Evolutionary conservation across 73 alveolate species (phyloP).

Genomic region (Tetrahymena malaccensis): DNA sequence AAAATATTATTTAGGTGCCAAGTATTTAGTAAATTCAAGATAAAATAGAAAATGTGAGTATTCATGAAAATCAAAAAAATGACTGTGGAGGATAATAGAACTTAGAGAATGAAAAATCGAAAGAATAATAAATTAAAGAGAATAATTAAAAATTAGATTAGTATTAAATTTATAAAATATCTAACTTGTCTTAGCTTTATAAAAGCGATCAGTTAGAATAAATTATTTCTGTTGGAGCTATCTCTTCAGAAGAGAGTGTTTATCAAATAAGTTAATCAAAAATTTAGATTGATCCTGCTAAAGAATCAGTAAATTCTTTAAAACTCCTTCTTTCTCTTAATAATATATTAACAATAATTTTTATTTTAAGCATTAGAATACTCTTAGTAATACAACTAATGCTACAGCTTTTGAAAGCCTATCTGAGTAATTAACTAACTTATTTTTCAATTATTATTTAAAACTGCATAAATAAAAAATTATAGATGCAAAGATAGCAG

Average conservation of each 20-base stretch:
- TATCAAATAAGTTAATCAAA: background rate
- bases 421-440: background rate
- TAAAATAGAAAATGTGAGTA: too few relatives aligned
- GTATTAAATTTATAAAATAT: background rate
- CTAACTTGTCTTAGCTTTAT: background rate
- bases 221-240: background rate
- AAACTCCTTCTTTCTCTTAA: too few relatives aligned
- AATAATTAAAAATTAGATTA: background rate
- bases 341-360: too few relatives aligned
- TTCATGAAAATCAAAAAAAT: too few relatives aligned
- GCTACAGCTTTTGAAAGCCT: background rate
- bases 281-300: background rate
- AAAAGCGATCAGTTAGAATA: background rate
- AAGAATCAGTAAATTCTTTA: background rate
- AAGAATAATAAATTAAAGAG: background rate
- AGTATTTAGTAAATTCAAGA: background rate
- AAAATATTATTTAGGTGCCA: background rate
- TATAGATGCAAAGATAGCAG: background rate
- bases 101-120: background rate
- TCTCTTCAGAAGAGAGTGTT: background rate
- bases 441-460: background rate
- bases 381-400: background rate
- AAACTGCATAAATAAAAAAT: background rate
- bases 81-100: background rate
- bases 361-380: background rate